These are phyloP conservation scores for Sesbania bispinosa DNA, from an alignment of 306 rosid species.

Conservation along the genomic window DNA sequence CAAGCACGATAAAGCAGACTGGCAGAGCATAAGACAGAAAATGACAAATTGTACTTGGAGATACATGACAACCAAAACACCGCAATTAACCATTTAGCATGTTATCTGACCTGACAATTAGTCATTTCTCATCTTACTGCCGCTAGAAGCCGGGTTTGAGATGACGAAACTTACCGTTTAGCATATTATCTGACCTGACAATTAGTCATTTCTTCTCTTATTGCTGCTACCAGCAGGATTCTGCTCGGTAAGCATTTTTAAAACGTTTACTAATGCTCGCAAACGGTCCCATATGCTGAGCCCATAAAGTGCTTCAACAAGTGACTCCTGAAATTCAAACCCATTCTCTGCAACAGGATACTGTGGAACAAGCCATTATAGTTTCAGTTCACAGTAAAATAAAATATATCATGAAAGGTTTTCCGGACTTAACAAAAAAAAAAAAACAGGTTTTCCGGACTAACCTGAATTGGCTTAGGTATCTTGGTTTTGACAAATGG, in stretches of 20 bases:
- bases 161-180: constrained; percentile 2
- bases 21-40: background rate
- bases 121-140: constrained; percentile 32
- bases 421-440: no score
- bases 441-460: constrained; percentile 17
- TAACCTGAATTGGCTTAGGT: constrained; percentile 87
- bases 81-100: background rate
- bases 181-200: background rate
- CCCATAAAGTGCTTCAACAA: constrained; percentile 73
- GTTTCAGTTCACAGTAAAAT: background rate
- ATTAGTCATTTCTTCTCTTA: constrained; percentile 44
- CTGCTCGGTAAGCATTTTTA: constrained; percentile 63
- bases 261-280: constrained; percentile 64
- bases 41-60: background rate
- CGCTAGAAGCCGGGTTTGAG: constrained; percentile 22
- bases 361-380: constrained; percentile 31
- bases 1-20: background rate
- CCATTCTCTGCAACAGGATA: constrained; percentile 79
- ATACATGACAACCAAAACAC: constrained; percentile 1
- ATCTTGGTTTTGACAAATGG: constrained; percentile 73
- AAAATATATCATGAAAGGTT: background rate
- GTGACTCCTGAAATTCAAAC: constrained; percentile 77
- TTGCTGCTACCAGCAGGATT: constrained; percentile 31
- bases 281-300: constrained; percentile 72
- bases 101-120: constrained; percentile 18